These are phyloP conservation scores for Sporodiniella umbellata DNA, from an alignment of 371 early-diverging fungal genomes.

Conservation along the genomic window DNA sequence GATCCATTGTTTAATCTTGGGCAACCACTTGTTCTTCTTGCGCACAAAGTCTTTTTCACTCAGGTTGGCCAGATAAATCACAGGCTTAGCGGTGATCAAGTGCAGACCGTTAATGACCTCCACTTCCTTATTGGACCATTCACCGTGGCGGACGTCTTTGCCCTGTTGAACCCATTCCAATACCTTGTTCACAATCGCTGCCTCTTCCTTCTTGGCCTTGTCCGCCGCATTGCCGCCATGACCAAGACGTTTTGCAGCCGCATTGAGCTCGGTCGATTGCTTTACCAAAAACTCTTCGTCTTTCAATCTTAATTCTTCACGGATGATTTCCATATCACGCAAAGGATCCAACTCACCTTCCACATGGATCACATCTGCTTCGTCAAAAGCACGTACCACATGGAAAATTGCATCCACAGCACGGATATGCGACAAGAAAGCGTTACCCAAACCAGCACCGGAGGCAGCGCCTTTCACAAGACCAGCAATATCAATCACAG, in stretches of 20 bases:
- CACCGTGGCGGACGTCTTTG: constrained; percentile 87
- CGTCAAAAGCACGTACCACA: constrained; percentile 89
- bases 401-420: constrained; percentile 99
- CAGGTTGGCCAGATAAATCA: constrained; percentile 96
- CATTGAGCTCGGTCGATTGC: constrained; percentile 59
- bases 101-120: constrained; percentile 89
- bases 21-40: constrained; percentile 92
- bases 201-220: constrained; percentile 91
- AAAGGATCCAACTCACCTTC: constrained; percentile 95
- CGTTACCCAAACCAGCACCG: constrained; percentile 97
- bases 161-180: constrained; percentile 69
- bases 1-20: constrained; percentile 90
- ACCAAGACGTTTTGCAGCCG: constrained; percentile 63
- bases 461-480: constrained; percentile 93
- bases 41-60: constrained; percentile 85
- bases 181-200: constrained; percentile 69
- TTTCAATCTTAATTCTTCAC: constrained; percentile 94
- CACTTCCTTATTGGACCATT: constrained; percentile 89
- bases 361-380: constrained; percentile 92
- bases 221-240: constrained; percentile 77
- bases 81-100: constrained; percentile 97
- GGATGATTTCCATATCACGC: constrained; percentile 96
- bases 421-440: constrained; percentile 96
- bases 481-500: constrained; percentile 99
- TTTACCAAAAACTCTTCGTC: constrained; percentile 88